phyloP scores from a whole-genome alignment of 345 rosid species.

The Nephelium lappaceum region DNA sequence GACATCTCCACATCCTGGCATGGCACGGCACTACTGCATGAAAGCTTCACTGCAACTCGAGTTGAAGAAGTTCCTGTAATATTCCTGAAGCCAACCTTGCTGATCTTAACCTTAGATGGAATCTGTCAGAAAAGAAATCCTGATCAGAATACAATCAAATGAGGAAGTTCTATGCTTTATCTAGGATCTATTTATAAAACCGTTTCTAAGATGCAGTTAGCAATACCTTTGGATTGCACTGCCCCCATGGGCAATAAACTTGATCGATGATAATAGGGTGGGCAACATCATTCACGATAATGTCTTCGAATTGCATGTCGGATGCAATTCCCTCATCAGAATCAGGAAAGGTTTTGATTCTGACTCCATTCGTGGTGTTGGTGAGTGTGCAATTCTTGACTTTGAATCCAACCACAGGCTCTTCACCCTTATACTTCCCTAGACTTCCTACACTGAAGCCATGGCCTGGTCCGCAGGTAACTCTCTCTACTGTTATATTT shows the following conservation, averaged over 20 bases:
- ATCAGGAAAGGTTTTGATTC: constrained; percentile 64
- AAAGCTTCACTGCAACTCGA: background rate
- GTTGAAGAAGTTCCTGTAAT: constrained; percentile 14
- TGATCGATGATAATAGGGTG: constrained; percentile 47
- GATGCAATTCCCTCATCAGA: constrained; percentile 35
- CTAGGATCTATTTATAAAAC: too few relatives aligned
- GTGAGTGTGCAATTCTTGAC: constrained; percentile 40
- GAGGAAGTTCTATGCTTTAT: too few relatives aligned
- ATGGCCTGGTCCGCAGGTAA: background rate
- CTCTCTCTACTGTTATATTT: constrained; percentile 6
- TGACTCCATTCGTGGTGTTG: constrained; percentile 51
- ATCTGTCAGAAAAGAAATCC: background rate
- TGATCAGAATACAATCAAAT: background rate
- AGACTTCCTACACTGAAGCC: constrained; percentile 52
- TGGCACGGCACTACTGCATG: background rate
- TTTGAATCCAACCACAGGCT: constrained; percentile 47
- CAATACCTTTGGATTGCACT: constrained; percentile 29
- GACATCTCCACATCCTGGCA: background rate
- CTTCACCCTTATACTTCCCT: constrained; percentile 48
- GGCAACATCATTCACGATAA: constrained; percentile 49
- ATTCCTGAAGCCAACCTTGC: constrained; percentile 11
- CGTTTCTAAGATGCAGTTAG: too few relatives aligned
- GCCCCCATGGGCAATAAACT: constrained; percentile 39
- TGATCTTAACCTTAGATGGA: constrained; percentile 8
- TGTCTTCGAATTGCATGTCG: constrained; percentile 47